Base-by-base conservation (phyloP, 371 early-diverging fungal species). In the Mortierella sp. region DNA sequence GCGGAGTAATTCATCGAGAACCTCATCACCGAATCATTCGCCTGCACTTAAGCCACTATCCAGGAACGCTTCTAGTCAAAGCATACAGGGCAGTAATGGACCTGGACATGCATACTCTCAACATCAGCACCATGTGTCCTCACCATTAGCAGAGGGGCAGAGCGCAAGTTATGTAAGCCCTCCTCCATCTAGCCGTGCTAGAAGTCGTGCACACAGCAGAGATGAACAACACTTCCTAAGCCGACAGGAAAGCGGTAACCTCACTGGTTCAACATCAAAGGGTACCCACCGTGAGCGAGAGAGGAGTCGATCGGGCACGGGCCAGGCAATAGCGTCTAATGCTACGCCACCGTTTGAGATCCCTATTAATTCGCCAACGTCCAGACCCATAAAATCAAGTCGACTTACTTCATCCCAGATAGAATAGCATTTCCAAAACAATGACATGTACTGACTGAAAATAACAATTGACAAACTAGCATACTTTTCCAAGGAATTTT, bases 111-210 rank as follows among this genome's bases (percentile, higher is more conserved):
- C 39, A n/a, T 47, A 61, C 45, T 24, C 32, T 11, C 64, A 43
- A 22, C 67, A 62, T 45, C 77, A 62, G 6, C 55, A 78, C 20
- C 74, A 70, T 52, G 70, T 59, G 3, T 59, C 78, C 0, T 78
- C 78, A 26, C 78, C 78, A 2, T 54, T 78, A 51, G 78, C 71
- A 1, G 74, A 66, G 47, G 54, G 78, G 1, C 64, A 49, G 6
- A 60, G 62, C 11, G 22, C 40, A 18, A 45, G 16, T n/a, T 61
- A 63, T 66, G 37, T 24, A 16, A 65, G 12, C 20, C 26, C 59
- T n/a, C 35, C 73, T 11, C 78, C 78, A 0, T 78, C 78, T 14
- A 64, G 59, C 52, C 74, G 78, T 62, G 78, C 74, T 0, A 70
- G 78, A 20, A 70, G 22, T 40, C 66, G 78, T 10, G 74, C 74